Percentiles rank a stretch among this genome's conserved stretches.
phyloP scores from a whole-genome alignment of 345 rosid genomes.

The Rubroshorea leprosula region DNA sequence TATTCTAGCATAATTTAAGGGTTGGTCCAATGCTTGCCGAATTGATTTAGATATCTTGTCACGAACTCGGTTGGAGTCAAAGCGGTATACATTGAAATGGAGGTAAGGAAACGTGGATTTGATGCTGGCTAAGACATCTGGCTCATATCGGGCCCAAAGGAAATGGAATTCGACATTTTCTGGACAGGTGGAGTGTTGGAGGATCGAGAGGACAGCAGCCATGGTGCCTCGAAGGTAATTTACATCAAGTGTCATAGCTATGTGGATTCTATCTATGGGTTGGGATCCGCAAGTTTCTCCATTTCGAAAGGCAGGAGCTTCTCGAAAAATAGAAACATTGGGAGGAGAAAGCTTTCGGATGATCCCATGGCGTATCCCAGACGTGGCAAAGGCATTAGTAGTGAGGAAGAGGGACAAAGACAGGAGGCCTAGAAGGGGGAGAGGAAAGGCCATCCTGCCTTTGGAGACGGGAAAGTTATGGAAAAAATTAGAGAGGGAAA shows the following conservation, averaged over 20 bases:
- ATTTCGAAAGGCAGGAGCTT: slow-evolving; percentile 45
- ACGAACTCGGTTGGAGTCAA: slow-evolving; percentile 35
- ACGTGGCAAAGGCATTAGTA: slow-evolving; percentile 6
- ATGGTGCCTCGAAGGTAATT: slow-evolving; percentile 50
- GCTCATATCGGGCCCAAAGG: slow-evolving; percentile 27
- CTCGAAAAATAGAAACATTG: slow-evolving; percentile 29
- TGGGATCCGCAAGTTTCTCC: slow-evolving; percentile 25
- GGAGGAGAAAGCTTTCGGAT: slow-evolving; percentile 28
- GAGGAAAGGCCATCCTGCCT: slow-evolving; percentile 53
- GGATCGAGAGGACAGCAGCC: slow-evolving; percentile 41
- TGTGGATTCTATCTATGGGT: slow-evolving; percentile 25
- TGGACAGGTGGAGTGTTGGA: slow-evolving; percentile 45
- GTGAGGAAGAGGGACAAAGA: slow-evolving; percentile 22
- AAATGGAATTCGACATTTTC: slow-evolving; percentile 43
- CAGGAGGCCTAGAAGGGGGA: slow-evolving; percentile 37
- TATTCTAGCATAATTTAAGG: slow-evolving; percentile 45
- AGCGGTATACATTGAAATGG: slow-evolving; percentile 28
- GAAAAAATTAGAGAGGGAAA: not conserved
- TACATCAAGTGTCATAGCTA: slow-evolving; percentile 47
- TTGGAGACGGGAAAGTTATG: slow-evolving; percentile 3
- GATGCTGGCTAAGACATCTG: slow-evolving; percentile 29
- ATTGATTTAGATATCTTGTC: slow-evolving; percentile 46
- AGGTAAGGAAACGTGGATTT: slow-evolving; percentile 45
- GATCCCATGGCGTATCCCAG: slow-evolving; percentile 29
- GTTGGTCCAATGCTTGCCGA: slow-evolving; percentile 49